Evolutionary conservation across 176 grass and related monocot genomes (phyloP).

Genomic region (barley (Hordeum vulgare)): MorexV3_pseudomolecules_assembly NC_058524.1:611030380-611030879

Average conservation of each 20-base stretch:
- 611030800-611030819: slow-evolving; percentile 89
- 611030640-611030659: slow-evolving; percentile 98
- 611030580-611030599: background rate
- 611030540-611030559: background rate
- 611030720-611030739: background rate
- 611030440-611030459: background rate
- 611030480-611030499: background rate
- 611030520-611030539: background rate
- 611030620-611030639: slow-evolving; percentile 92
- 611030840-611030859: slow-evolving; percentile 81
- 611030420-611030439: background rate
- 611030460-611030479: background rate
- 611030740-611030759: background rate
- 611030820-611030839: slow-evolving; percentile 88
- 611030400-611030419: background rate
- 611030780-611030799: slow-evolving; percentile 1
- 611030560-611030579: slow-evolving; percentile 2
- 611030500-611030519: background rate
- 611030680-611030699: slow-evolving; percentile 91
- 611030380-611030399: too few species aligned
- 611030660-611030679: slow-evolving; percentile 92
- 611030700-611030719: slow-evolving; percentile 57
- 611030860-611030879: slow-evolving; percentile 89
- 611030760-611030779: slow-evolving; percentile 6
- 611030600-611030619: background rate